phyloP scores from a whole-genome alignment of 257 asterid species.

The Ilex aquifolium region DNA sequence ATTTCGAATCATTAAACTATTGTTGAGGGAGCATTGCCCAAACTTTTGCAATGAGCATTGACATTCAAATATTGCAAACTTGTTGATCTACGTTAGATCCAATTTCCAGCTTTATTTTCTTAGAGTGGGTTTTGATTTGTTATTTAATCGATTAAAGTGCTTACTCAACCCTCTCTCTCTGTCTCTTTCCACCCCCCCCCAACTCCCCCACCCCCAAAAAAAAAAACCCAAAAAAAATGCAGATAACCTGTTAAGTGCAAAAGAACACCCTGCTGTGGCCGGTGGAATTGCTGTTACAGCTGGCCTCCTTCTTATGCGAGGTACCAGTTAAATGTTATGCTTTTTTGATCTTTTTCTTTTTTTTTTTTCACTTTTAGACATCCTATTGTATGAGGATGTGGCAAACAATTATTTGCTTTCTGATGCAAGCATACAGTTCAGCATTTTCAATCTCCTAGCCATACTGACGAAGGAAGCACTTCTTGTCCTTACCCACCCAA shows the following conservation, averaged over 20 bases:
- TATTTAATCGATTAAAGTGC: slow-evolving; percentile 7
- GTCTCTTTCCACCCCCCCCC: not conserved
- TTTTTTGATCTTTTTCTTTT: not conserved
- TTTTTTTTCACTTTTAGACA: too few relatives aligned
- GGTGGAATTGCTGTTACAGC: slow-evolving; percentile 70
- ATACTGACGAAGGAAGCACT: too few relatives aligned
- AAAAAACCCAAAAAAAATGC: not conserved
- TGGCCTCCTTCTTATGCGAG: slow-evolving; percentile 65
- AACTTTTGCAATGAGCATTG: too few relatives aligned
- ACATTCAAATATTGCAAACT: too few relatives aligned
- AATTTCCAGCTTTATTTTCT: too few relatives aligned
- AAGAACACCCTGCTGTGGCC: slow-evolving; percentile 60
- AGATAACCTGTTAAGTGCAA: slow-evolving; percentile 53
- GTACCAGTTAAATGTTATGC: slow-evolving; percentile 22
- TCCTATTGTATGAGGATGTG: too few relatives aligned
- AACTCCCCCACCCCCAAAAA: too few relatives aligned
- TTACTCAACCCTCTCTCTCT: not conserved
- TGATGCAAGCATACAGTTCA: too few relatives aligned
- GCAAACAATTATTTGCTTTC: too few relatives aligned
- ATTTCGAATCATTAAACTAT: not conserved
- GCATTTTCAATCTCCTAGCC: too few relatives aligned
- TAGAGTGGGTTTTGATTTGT: not conserved
- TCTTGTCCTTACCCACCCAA: too few relatives aligned
- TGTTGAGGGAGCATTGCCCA: not conserved
- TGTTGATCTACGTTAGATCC: too few relatives aligned